Evolutionary conservation across 768 basidiomycete genomes (phyloP).

Genomic region (Daedalea quercina): DNA sequence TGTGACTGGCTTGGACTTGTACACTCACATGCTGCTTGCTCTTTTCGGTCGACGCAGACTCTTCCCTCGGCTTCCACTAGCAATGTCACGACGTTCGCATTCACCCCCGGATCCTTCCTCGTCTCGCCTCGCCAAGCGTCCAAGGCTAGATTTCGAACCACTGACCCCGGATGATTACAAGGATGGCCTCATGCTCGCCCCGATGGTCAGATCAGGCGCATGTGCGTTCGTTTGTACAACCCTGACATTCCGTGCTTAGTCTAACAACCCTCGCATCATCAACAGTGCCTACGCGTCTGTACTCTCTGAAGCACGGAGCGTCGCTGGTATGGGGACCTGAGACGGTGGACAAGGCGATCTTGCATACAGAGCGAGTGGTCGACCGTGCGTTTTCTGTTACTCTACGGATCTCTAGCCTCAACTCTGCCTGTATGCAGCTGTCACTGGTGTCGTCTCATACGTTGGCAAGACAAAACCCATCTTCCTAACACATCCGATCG

Average conservation of each 20-base stretch:
- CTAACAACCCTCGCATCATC: slow-evolving; percentile 8
- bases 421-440: slow-evolving; percentile 46
- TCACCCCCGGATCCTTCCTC: slow-evolving; percentile 43
- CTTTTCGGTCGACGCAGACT: neutral
- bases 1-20: too few relatives aligned
- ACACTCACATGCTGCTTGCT: neutral
- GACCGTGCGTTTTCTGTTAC: slow-evolving; percentile 51
- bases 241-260: neutral
- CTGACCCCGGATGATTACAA: slow-evolving; percentile 73
- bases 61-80: neutral
- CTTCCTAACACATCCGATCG: slow-evolving; percentile 89
- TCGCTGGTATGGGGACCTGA: slow-evolving; percentile 96
- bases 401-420: neutral
- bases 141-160: slow-evolving; percentile 39
- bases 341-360: slow-evolving; percentile 91
- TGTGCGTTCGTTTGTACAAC: slow-evolving; percentile 39
- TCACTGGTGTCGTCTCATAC: slow-evolving; percentile 84
- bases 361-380: slow-evolving; percentile 76
- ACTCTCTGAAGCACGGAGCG: slow-evolving; percentile 89
- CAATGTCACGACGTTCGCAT: slow-evolving; percentile 48
- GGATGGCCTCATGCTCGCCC: slow-evolving; percentile 90
- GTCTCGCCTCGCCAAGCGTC: slow-evolving; percentile 39
- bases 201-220: slow-evolving; percentile 95
- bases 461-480: slow-evolving; percentile 79
- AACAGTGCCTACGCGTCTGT: slow-evolving; percentile 77